Evolutionary conservation across 805 yeast species (phyloP).

Genomic region (Komagataella pseudopastoris): DNA sequence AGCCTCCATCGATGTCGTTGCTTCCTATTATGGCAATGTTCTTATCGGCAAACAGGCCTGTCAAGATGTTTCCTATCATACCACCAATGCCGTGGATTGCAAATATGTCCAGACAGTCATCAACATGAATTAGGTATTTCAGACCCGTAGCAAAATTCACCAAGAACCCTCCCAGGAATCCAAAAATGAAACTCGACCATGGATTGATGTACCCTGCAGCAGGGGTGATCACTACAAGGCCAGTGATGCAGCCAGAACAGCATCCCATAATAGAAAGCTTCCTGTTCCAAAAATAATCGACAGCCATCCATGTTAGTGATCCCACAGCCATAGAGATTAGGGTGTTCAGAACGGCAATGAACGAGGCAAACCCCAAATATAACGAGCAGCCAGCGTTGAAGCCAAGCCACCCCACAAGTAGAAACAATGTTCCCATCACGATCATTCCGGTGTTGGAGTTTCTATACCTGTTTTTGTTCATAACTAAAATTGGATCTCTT

Average conservation of each 20-base stretch:
- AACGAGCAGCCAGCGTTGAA: constrained; percentile 83
- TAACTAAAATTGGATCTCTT: constrained; percentile 47
- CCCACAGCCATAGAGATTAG: constrained; percentile 71
- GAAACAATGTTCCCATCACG: constrained; percentile 66
- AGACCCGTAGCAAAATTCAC: constrained; percentile 80
- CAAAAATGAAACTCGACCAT: constrained; percentile 76
- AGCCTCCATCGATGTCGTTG: constrained; percentile 70
- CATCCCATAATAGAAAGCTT: constrained; percentile 87
- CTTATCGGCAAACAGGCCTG: constrained; percentile 74
- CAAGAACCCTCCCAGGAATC: constrained; percentile 57
- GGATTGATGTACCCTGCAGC: constrained; percentile 74
- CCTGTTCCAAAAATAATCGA: constrained; percentile 67
- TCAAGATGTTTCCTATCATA: constrained; percentile 64
- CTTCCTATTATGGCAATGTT: constrained; percentile 54
- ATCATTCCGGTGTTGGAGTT: constrained; percentile 82
- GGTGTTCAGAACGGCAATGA: constrained; percentile 73
- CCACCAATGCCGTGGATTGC: constrained; percentile 96
- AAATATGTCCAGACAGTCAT: constrained; percentile 78
- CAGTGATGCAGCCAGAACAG: constrained; percentile 86
- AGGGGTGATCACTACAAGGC: constrained; percentile 93
- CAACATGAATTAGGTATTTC: constrained; percentile 63
- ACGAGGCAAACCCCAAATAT: constrained; percentile 63
- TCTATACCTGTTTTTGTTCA: constrained; percentile 42
- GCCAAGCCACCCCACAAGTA: constrained; percentile 86
- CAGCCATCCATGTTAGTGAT: constrained; percentile 71